Conservation (phyloP, 2,329 filamentous ascomycete species). For the Aureobasidium mangrovei region DNA sequence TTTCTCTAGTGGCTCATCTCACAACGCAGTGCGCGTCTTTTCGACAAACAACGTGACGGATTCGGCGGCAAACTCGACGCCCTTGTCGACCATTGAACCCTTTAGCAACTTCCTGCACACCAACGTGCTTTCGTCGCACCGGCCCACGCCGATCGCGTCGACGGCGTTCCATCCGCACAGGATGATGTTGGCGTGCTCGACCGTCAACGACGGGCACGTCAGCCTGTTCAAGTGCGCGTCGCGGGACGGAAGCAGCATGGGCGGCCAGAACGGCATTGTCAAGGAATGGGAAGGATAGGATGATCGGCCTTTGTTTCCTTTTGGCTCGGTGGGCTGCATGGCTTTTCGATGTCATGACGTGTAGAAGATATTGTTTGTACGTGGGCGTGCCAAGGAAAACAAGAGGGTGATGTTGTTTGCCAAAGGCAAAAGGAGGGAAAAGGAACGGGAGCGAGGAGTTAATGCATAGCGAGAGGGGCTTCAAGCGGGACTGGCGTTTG, state of each 20-base stretch:
- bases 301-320: background rate
- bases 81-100: conserved; percentile 77
- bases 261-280: conserved; percentile 9
- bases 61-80: conserved; percentile 22
- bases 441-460: background rate
- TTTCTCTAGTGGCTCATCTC: conserved; percentile 14
- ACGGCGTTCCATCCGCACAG: conserved; percentile 94
- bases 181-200: conserved; percentile 81
- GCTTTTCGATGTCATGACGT: background rate
- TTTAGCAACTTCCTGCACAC: conserved; percentile 55
- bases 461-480: background rate
- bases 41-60: conserved; percentile 16
- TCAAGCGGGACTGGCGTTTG: background rate
- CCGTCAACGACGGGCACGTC: conserved; percentile 79
- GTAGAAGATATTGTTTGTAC: background rate
- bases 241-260: conserved; percentile 10
- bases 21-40: conserved; percentile 18
- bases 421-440: background rate
- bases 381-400: background rate
- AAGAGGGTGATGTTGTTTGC: background rate
- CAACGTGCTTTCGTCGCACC: conserved; percentile 40
- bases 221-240: conserved; percentile 57
- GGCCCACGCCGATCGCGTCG: conserved; percentile 71
- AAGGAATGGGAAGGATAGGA: conserved; percentile 14
- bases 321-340: background rate